These are phyloP conservation scores for Candida montana DNA, from an alignment of 805 yeast genomes.

Conservation along the genomic window DNA sequence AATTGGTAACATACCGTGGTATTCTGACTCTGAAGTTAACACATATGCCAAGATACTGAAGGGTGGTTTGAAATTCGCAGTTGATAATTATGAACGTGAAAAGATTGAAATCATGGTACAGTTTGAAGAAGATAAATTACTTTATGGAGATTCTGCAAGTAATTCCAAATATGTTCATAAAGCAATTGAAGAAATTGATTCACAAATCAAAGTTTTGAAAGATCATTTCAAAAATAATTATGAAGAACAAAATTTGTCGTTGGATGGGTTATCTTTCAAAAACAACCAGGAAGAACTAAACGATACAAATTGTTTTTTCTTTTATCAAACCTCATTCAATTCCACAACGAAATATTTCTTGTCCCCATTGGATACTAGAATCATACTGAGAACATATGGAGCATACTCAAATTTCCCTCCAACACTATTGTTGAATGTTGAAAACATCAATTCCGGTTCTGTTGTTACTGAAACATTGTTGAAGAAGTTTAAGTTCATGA, in stretches of 20 bases:
- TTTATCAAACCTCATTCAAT: conserved; percentile 73
- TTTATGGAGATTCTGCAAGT: conserved; percentile 44
- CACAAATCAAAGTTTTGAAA: conserved; percentile 36
- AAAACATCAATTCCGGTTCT: conserved; percentile 62
- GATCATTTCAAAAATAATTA: conserved; percentile 25
- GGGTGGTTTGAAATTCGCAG: conserved; percentile 52
- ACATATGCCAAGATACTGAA: conserved; percentile 64
- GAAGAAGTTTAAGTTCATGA: conserved; percentile 64
- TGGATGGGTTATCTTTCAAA: conserved; percentile 13
- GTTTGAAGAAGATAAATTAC: conserved; percentile 49
- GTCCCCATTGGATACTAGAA: conserved; percentile 74
- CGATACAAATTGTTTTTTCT: conserved; percentile 52
- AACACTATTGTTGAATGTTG: conserved; percentile 54
- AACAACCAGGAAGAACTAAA: conserved; percentile 19
- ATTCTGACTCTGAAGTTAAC: conserved; percentile 31
- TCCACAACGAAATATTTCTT: conserved; percentile 62
- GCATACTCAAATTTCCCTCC: conserved; percentile 66
- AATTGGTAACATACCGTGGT: conserved; percentile 53
- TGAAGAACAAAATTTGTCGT: conserved; percentile 17
- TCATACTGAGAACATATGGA: conserved; percentile 58
- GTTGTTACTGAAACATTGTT: conserved; percentile 54
- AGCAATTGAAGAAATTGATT: conserved; percentile 53
- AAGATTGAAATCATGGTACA: conserved; percentile 45
- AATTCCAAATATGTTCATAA: conserved; percentile 46
- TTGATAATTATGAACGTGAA: conserved; percentile 55